A percentile compares a stretch with the other conserved stretches of the same genome.
phyloP scores from a whole-genome alignment of 1,139 yeast genomes.

The Schwanniomyces etchellsii region DNA sequence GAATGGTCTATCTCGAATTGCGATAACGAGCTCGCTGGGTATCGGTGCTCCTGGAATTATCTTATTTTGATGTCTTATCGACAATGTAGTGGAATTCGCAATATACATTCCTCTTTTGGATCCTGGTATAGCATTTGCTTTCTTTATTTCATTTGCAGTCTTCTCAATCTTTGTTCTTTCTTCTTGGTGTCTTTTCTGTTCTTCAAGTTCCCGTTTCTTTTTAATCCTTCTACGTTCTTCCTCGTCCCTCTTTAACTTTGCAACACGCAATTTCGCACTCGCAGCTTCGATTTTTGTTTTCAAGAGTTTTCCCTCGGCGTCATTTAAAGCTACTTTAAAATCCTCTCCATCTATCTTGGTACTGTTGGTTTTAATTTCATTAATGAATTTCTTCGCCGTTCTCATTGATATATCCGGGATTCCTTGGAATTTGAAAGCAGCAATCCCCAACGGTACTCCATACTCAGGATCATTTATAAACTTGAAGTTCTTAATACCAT shows the following conservation, averaged over 20 bases:
- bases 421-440: conserved; percentile 61
- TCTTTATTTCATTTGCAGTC: neutral
- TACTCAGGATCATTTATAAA: conserved; percentile 66
- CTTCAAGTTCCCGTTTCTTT: conserved; percentile 16
- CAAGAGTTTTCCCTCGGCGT: conserved; percentile 25
- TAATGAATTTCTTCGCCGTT: conserved; percentile 30
- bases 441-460: conserved; percentile 78
- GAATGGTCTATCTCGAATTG: conserved; percentile 52
- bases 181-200: conserved; percentile 16
- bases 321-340: conserved; percentile 34
- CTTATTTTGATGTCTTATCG: conserved; percentile 26
- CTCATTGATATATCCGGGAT: conserved; percentile 48
- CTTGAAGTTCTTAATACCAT: conserved; percentile 45
- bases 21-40: conserved; percentile 41
- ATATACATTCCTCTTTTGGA: conserved; percentile 9
- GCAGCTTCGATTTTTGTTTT: conserved; percentile 25
- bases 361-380: conserved; percentile 19
- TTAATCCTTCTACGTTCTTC: conserved; percentile 21
- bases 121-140: neutral
- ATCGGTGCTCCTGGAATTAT: conserved; percentile 30
- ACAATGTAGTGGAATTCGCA: conserved; percentile 33
- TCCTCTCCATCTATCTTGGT: conserved; percentile 38
- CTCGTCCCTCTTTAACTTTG: conserved; percentile 22
- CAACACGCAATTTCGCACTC: conserved; percentile 23
- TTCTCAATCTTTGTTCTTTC: conserved; percentile 9